These are phyloP conservation scores for Emergomyces africanus DNA, from an alignment of 2,329 filamentous ascomycete genomes.

Conservation along the genomic window DNA sequence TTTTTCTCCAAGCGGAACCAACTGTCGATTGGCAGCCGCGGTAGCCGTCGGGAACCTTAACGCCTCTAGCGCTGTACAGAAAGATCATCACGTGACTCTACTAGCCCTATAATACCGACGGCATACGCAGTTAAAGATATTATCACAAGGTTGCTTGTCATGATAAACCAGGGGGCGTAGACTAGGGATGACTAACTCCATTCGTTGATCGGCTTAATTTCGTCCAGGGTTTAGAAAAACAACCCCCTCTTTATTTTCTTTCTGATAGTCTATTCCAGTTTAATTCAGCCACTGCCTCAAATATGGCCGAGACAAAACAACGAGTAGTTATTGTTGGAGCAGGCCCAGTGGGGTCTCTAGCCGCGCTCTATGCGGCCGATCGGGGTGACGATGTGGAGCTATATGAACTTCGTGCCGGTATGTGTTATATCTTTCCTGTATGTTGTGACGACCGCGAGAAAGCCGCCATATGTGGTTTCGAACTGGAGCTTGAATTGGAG, in stretches of 20 bases:
- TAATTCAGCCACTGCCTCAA: not conserved
- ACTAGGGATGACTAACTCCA: not conserved
- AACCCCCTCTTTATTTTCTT: not conserved
- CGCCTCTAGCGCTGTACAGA: too few relatives aligned
- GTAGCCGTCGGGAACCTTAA: not conserved
- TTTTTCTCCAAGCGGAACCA: not conserved
- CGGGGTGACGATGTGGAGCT: constrained; percentile 83
- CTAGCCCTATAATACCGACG: too few relatives aligned
- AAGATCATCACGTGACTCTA: not conserved
- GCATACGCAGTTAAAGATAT: too few relatives aligned
- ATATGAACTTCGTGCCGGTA: constrained; percentile 87
- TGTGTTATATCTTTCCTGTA: constrained; percentile 3
- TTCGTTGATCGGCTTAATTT: not conserved
- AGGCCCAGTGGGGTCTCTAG: constrained; percentile 83
- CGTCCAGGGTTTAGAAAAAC: not conserved
- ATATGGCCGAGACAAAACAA: constrained; percentile 27
- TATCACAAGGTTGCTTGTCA: too few relatives aligned
- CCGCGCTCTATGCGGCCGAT: constrained; percentile 81
- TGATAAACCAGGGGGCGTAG: not conserved
- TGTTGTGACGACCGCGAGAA: not conserved
- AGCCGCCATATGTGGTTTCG: not conserved
- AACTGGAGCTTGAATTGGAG: not conserved
- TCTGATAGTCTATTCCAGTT: not conserved
- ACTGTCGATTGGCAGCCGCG: not conserved
- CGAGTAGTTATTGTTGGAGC: constrained; percentile 81